phyloP scores from a whole-genome alignment of 495 filamentous ascomycete genomes.

The Lasiosphaeria hispida region DNA sequence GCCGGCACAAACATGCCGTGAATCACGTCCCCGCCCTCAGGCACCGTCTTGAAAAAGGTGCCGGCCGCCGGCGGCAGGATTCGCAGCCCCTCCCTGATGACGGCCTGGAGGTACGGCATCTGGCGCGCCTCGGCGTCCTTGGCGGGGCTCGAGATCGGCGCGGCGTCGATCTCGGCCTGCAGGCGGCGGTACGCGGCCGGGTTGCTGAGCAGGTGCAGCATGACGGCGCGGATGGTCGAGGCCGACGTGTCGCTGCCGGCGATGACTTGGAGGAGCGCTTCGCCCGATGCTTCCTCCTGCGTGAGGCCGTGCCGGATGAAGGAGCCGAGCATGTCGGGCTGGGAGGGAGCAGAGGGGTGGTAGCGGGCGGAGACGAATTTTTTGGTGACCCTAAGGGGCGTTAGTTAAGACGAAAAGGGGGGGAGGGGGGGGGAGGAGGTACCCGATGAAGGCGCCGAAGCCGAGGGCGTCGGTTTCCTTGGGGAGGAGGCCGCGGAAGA shows the following conservation, averaged over 20 bases:
- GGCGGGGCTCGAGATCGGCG: constrained; percentile 30
- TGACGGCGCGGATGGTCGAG: constrained; percentile 54
- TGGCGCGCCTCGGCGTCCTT: constrained; percentile 38
- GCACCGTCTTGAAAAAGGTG: constrained; percentile 45
- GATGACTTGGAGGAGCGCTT: constrained; percentile 38
- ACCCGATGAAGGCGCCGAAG: constrained; percentile 52
- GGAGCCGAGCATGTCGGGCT: constrained; percentile 42
- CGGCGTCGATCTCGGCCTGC: constrained; percentile 54
- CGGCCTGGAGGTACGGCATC: constrained; percentile 46
- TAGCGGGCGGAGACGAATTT: constrained; percentile 6
- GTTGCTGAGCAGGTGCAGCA: constrained; percentile 52
- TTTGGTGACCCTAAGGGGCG: constrained; percentile 24
- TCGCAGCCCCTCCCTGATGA: constrained; percentile 45
- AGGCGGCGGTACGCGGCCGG: constrained; percentile 49
- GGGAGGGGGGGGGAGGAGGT: neutral
- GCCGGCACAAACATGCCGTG: constrained; percentile 44
- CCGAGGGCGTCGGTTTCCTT: constrained; percentile 52
- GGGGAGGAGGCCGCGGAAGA: constrained; percentile 56
- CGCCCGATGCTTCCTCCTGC: constrained; percentile 37
- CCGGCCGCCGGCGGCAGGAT: constrained; percentile 40
- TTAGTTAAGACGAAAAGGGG: neutral
- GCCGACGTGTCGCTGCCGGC: constrained; percentile 61
- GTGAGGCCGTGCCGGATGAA: constrained; percentile 46
- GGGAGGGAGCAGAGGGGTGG: neutral
- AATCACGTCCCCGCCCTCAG: constrained; percentile 50